These are phyloP conservation scores for Plasmodium inui DNA, from an alignment of 169 alveolate species.

Conservation along the genomic window DNA sequence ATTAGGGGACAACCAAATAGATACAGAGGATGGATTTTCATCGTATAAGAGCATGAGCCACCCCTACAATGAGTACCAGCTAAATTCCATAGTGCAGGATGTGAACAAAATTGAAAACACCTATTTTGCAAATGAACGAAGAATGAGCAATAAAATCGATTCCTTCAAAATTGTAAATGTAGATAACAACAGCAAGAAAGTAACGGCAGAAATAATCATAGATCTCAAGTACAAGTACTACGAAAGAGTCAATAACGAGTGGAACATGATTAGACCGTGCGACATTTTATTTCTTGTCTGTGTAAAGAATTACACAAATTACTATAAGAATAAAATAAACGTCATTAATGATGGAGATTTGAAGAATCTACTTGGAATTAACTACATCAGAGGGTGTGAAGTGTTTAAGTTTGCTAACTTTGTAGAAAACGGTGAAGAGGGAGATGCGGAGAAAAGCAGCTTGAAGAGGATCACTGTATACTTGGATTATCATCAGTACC, in stretches of 20 bases:
- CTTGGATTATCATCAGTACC: slow-evolving; percentile 88
- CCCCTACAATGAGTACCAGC: slow-evolving; percentile 60
- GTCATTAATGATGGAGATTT: slow-evolving; percentile 46
- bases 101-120: slow-evolving; percentile 56
- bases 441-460: slow-evolving; percentile 79
- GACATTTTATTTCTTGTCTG: slow-evolving; percentile 68
- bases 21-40: background rate
- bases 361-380: slow-evolving; percentile 68
- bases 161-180: slow-evolving; percentile 42
- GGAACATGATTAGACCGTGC: slow-evolving; percentile 71
- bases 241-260: slow-evolving; percentile 53
- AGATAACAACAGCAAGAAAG: slow-evolving; percentile 39
- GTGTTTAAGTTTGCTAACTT: slow-evolving; percentile 40
- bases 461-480: slow-evolving; percentile 79
- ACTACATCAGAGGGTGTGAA: slow-evolving; percentile 74
- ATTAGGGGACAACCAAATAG: background rate
- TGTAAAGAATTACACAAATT: slow-evolving; percentile 66
- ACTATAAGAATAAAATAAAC: slow-evolving; percentile 67
- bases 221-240: slow-evolving; percentile 46
- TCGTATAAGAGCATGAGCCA: background rate
- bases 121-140: slow-evolving; percentile 64
- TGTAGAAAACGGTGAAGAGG: slow-evolving; percentile 79
- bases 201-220: slow-evolving; percentile 48
- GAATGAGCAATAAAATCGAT: slow-evolving; percentile 73
- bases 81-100: slow-evolving; percentile 60